Evolutionary conservation across 371 early-diverging fungal genomes (phyloP), one percentile per base, ranked within the genome.

Genomic region (Syncephalis fuscata): DNA sequence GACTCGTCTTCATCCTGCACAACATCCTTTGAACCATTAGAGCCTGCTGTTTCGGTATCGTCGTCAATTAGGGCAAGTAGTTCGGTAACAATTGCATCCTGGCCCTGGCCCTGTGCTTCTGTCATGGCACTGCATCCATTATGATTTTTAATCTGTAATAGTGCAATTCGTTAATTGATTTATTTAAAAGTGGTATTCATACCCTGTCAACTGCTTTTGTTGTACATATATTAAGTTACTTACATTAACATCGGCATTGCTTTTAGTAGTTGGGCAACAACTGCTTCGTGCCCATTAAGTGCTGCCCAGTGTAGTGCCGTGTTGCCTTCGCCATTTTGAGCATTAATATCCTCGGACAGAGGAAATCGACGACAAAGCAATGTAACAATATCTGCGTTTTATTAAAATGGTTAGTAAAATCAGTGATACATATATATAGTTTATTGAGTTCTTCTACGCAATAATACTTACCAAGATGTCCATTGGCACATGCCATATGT

Each of bases 301-400:
- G 85, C 80, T 39, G 85, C 85, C 88, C 88, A 88, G 59, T 91
- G 91, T 44, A 91, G 67, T 19, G 91, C 72, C 14, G 88, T 80
- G 51, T 80, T 81, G 45, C 84, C 86, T 56, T 82, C 71, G 9
- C 68, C 68, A 54, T 82, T 83, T 49, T 66, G 67, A 23, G 61
- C 54, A 52, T 82, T 71, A 46, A 83, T 55, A 48, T 64, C 61
- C 22, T 63, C 32, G 7, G 32, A 46, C 16, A 53, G 46, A 22
- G 54, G 45, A 39, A 63, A 50, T 57, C 45, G 57, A 40, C 68
- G 60, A 25, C 73, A 42, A 37, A 82, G 68, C 50, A 53, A 77
- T 14, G 51, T 40, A 4, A 79, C 64, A 45, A 82, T 70, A 0
- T 76, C 73, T 72, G 53, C 22, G 49, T 40, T 7, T 14, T 11